These are phyloP conservation scores for Arthroderma uncinatum DNA, from an alignment of 2,329 filamentous ascomycete genomes.

Conservation along the genomic window DNA sequence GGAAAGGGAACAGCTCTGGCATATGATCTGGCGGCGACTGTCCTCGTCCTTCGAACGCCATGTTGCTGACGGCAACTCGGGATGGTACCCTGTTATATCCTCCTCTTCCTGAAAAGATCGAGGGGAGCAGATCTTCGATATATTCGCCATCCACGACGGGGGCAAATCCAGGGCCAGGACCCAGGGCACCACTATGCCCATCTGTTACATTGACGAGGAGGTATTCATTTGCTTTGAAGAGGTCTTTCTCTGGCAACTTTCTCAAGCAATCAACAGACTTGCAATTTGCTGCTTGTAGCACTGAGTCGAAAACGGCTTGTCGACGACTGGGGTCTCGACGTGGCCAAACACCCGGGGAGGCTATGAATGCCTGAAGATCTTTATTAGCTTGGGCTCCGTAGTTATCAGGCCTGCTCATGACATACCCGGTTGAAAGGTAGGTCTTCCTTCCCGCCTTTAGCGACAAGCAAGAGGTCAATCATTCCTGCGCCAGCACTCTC, in stretches of 20 bases:
- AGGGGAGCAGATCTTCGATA: conserved; percentile 8
- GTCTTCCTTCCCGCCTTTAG: conserved; percentile 1
- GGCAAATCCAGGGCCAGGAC: conserved; percentile 9
- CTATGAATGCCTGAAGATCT: conserved; percentile 8
- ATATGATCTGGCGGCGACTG: conserved; percentile 3
- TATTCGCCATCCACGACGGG: conserved; percentile 12
- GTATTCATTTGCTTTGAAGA: conserved; percentile 11
- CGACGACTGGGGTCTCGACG: conserved; percentile 5
- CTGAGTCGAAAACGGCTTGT: conserved; percentile 8
- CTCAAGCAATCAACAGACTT: conserved; percentile 10
- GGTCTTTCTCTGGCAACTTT: conserved; percentile 1
- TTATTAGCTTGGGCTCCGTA: neutral
- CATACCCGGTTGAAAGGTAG: conserved; percentile 7
- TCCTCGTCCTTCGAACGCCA: conserved; percentile 8
- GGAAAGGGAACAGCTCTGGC: conserved; percentile 10
- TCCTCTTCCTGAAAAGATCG: neutral
- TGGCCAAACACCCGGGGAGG: conserved; percentile 10
- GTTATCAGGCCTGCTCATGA: neutral
- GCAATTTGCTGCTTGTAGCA: conserved; percentile 12
- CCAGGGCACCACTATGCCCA: conserved; percentile 3
- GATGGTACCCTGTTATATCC: conserved; percentile 5
- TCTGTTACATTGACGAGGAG: conserved; percentile 8
- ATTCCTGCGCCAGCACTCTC: conserved; percentile 37
- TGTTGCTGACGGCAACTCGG: conserved; percentile 7
- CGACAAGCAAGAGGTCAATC: conserved; percentile 4